These are phyloP conservation scores for Dissophora globulifera DNA, from an alignment of 192 early-diverging fungal genomes.

Conservation along the genomic window DNA sequence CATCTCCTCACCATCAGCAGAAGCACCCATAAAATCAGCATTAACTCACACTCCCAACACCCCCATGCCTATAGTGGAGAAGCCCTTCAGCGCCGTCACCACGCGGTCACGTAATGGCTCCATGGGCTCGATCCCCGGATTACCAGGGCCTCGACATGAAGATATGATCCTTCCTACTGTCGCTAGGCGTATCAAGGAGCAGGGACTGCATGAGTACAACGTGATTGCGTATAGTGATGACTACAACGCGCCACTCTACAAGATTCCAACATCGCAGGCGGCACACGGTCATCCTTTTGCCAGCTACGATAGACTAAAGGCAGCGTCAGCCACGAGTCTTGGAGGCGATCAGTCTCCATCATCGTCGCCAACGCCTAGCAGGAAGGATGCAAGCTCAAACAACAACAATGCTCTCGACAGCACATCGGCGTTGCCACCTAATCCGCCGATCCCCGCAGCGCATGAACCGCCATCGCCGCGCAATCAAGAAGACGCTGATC, in stretches of 20 bases:
- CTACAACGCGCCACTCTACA: slow-evolving; percentile 44
- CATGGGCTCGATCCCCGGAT: slow-evolving; percentile 5
- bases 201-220: slow-evolving; percentile 27
- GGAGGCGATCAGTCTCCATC: neutral
- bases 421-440: neutral
- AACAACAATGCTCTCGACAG: neutral
- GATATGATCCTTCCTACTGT: slow-evolving; percentile 50
- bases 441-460: neutral
- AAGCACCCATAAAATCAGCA: neutral
- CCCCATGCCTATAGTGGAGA: neutral
- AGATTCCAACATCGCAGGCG: slow-evolving; percentile 11
- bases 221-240: slow-evolving; percentile 50
- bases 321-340: slow-evolving; percentile 31
- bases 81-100: slow-evolving; percentile 9
- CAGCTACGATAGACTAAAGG: slow-evolving; percentile 34
- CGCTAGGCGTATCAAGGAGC: slow-evolving; percentile 38
- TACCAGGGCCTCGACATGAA: slow-evolving; percentile 31
- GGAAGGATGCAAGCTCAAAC: neutral
- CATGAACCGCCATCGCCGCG: neutral
- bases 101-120: slow-evolving; percentile 19
- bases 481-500: neutral
- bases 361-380: neutral
- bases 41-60: neutral
- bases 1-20: neutral
- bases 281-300: slow-evolving; percentile 32